Percentiles rank a stretch among this genome's conserved stretches.
phyloP scores from a whole-genome alignment of 352 stramenopile species.

The Globisporangium acanthophoron region DNA sequence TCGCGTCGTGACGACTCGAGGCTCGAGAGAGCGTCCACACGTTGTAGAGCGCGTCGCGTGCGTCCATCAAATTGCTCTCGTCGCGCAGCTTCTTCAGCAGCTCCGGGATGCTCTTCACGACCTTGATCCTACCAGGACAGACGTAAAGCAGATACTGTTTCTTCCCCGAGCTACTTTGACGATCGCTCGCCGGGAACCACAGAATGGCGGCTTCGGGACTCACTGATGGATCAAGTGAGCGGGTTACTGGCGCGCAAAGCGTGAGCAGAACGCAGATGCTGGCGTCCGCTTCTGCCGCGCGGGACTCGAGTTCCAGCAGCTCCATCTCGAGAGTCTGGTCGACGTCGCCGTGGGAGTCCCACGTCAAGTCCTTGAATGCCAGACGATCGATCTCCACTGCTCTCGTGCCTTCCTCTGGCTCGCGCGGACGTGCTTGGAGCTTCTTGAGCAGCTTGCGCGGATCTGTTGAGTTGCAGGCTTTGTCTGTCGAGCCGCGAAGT shows the following conservation, averaged over 20 bases:
- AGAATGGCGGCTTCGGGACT: slow-evolving; percentile 28
- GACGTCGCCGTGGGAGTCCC: slow-evolving; percentile 46
- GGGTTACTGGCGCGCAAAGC: background rate
- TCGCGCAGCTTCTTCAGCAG: slow-evolving; percentile 50
- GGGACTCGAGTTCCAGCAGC: slow-evolving; percentile 42
- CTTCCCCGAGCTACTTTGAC: slow-evolving; percentile 7
- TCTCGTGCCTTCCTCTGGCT: slow-evolving; percentile 6
- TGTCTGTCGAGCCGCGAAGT: background rate
- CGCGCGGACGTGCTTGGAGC: slow-evolving; percentile 3
- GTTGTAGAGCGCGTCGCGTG: slow-evolving; percentile 23
- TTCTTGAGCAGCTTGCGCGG: slow-evolving; percentile 22
- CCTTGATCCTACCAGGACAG: slow-evolving; percentile 57
- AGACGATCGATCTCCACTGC: slow-evolving; percentile 14
- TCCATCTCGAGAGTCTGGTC: slow-evolving; percentile 55
- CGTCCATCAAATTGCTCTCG: slow-evolving; percentile 26
- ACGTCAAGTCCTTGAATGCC: slow-evolving; percentile 44
- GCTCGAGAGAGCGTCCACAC: slow-evolving; percentile 28
- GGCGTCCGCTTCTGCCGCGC: slow-evolving; percentile 10
- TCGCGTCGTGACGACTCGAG: slow-evolving; percentile 1
- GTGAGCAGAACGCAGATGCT: slow-evolving; percentile 40
- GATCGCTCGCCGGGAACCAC: slow-evolving; percentile 24
- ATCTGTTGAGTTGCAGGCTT: slow-evolving; percentile 3
- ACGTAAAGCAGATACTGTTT: slow-evolving; percentile 51
- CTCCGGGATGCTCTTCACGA: slow-evolving; percentile 45
- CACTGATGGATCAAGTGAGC: background rate